Evolutionary conservation across 179 eudicot genomes (phyloP).

Genomic region (Beta macrorhiza): DNA sequence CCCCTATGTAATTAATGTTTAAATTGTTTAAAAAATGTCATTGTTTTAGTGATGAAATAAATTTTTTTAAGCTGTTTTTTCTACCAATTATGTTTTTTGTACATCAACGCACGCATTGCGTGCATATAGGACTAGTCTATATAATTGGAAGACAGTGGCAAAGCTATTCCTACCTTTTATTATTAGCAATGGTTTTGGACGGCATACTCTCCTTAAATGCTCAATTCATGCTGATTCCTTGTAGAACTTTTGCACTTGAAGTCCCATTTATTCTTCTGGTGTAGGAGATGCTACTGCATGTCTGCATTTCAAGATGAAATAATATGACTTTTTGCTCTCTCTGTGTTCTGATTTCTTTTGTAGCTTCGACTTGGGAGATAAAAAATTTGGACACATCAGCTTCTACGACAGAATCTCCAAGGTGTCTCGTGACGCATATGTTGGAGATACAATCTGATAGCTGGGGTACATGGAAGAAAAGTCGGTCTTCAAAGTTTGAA

Average conservation of each 20-base stretch:
- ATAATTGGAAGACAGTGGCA: neutral
- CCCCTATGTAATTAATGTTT: too few species aligned
- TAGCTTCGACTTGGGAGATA: constrained; percentile 97
- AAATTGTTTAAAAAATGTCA: too few species aligned
- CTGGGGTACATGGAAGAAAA: constrained; percentile 78
- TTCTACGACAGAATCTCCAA: constrained; percentile 39
- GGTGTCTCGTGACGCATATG: constrained; percentile 81
- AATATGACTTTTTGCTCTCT: neutral
- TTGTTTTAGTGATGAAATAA: too few species aligned
- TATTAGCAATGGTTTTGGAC: neutral
- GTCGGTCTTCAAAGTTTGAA: constrained; percentile 70
- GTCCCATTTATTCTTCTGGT: neutral
- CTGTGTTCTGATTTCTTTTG: constrained; percentile 23
- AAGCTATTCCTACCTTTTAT: neutral
- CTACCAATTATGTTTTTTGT: too few species aligned
- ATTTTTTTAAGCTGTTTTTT: too few species aligned
- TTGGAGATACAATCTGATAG: constrained; percentile 67
- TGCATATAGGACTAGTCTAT: neutral
- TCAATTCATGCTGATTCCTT: neutral
- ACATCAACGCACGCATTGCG: too few species aligned
- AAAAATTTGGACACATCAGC: constrained; percentile 48
- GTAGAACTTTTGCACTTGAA: neutral
- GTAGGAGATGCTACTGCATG: constrained; percentile 1
- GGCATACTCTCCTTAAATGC: neutral
- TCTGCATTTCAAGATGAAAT: constrained; percentile 4